Base-by-base conservation (phyloP, 2,329 filamentous ascomycete genomes). In the Pseudogymnoascus destructans region DNA sequence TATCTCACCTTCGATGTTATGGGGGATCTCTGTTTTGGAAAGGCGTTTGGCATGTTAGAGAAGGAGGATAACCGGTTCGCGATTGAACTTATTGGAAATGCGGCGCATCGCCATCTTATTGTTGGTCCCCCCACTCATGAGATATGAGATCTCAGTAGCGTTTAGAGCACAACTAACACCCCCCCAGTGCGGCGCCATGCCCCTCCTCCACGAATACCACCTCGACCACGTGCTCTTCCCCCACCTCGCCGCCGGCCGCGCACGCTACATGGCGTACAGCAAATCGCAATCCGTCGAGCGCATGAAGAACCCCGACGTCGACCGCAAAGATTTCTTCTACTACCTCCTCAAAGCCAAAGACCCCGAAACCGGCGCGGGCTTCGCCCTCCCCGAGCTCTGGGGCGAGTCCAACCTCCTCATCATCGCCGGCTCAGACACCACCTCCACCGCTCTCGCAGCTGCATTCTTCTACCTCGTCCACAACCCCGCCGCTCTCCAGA, bases 301-400 rank as follows among this genome's bases (percentile, higher is more conserved):
- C 21, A 86, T 83, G 55, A 80, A 82, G 61, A 83, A 83, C 25
- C 63, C 81, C 79, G 63, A 82, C 15, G 64, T 63, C 78, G 54
- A 82, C 81, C 64, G 85, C 32, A 81, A 84, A 59, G 86, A 89
- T 67, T 88, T 89, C 73, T 88, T 89, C 73, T 84, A 87, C 70
- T 83, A 88, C 69, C 77, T 89, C 9, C 77, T 89, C 60, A 84
- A 83, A 66, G 85, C 85, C 6, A 79, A 79, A 36, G 85, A 89
- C 63, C 84, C 84, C 10, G 84, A 87, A 66, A 87, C 84, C 0
- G 84, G 84, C 57, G 68, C 64, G 25, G 63, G 63, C 2, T 70
- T 72, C 25, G 61, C 62, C 0, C 73, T 71, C 58, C 69, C 75
- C 1, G 68, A 66, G 23, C 59, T 66, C 6, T 61, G 60, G 59